A percentile compares a stretch with the other conserved stretches of the same genome.
Evolutionary conservation across 2,329 filamentous ascomycete species (phyloP).

Genomic region (Talaromyces verruculosus): DNA sequence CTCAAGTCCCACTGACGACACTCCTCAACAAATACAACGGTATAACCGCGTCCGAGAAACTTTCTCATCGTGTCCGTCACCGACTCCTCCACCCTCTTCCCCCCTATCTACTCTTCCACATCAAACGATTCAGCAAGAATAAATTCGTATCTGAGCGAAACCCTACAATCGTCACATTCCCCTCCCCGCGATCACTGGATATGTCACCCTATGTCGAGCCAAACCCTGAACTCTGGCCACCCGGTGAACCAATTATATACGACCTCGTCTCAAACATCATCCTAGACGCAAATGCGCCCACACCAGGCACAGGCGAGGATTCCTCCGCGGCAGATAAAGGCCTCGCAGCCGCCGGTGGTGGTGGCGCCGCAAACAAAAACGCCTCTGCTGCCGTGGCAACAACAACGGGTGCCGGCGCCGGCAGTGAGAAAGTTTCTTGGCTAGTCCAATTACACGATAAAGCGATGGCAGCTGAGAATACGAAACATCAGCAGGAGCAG

Average conservation of each 20-base stretch:
- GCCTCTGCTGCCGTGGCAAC: slow-evolving; percentile 26
- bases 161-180: slow-evolving; percentile 96
- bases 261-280: slow-evolving; percentile 94
- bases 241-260: slow-evolving; percentile 84
- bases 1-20: slow-evolving; percentile 68
- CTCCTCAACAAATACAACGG: slow-evolving; percentile 94
- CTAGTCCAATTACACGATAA: slow-evolving; percentile 86
- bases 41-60: slow-evolving; percentile 78
- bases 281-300: slow-evolving; percentile 48
- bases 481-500: slow-evolving; percentile 32
- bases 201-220: slow-evolving; percentile 90
- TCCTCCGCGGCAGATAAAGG: slow-evolving; percentile 36
- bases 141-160: slow-evolving; percentile 96
- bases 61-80: slow-evolving; percentile 85
- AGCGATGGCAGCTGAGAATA: slow-evolving; percentile 51
- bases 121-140: slow-evolving; percentile 95
- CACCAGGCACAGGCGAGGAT: slow-evolving; percentile 64
- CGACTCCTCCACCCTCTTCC: slow-evolving; percentile 86
- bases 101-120: slow-evolving; percentile 87
- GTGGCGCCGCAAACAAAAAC: slow-evolving; percentile 29
- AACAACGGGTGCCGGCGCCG: slow-evolving; percentile 69
- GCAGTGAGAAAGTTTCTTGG: slow-evolving; percentile 91
- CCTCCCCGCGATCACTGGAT: slow-evolving; percentile 77
- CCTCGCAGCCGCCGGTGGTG: slow-evolving; percentile 40
- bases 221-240: slow-evolving; percentile 67